Percentiles rank a stretch among this genome's conserved stretches.
phyloP scores from a whole-genome alignment of 2,329 filamentous ascomycete genomes.

The Trichoderma simmonsii region DNA sequence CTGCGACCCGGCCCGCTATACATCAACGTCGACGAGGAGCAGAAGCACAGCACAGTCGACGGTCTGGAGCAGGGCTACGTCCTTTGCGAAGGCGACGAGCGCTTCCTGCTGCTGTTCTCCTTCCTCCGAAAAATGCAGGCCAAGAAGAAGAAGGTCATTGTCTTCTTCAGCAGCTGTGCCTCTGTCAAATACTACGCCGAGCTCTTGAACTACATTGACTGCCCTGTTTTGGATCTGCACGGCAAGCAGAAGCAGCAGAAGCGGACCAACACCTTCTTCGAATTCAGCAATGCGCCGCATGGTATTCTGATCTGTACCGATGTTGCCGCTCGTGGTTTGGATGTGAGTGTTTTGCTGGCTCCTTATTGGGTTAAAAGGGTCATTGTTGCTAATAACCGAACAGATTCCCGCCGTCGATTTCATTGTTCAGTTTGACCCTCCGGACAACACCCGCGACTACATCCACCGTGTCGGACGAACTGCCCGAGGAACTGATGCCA shows the following conservation, averaged over 20 bases:
- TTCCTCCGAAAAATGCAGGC: conserved; percentile 78
- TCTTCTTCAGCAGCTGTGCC: conserved; percentile 90
- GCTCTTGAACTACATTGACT: conserved; percentile 94
- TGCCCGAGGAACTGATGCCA: conserved; percentile 76
- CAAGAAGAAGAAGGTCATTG: conserved; percentile 94
- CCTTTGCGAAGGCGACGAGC: conserved; percentile 86
- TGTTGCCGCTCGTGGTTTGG: conserved; percentile 88
- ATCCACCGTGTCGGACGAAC: conserved; percentile 96
- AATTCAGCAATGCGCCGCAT: conserved; percentile 74
- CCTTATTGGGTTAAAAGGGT: accelerated
- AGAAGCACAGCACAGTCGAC: conserved; percentile 88
- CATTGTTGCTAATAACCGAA: background rate
- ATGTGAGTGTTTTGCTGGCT: conserved; percentile 50
- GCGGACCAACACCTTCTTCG: conserved; percentile 98
- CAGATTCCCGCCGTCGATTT: conserved; percentile 91
- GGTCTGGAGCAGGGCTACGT: conserved; percentile 96
- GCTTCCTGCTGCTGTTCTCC: conserved; percentile 89
- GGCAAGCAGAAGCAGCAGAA: conserved; percentile 99
- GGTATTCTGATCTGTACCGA: conserved; percentile 95
- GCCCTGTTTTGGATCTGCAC: conserved; percentile 81
- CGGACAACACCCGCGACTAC: conserved; percentile 86
- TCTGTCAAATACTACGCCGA: conserved; percentile 96
- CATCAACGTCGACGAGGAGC: conserved; percentile 91
- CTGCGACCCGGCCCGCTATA: conserved; percentile 87
- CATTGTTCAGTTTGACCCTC: conserved; percentile 94